phyloP scores from a whole-genome alignment of 306 rosid species.

The Medicago truncatula region MtrunA17r5.0-ANR NC_053046.1:3737001-3737500 shows the following conservation, averaged over 20 bases:
- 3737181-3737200: constrained; percentile 77
- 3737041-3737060: constrained; percentile 82
- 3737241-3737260: constrained; percentile 95
- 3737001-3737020: constrained; percentile 82
- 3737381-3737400: constrained; percentile 86
- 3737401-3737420: constrained; percentile 78
- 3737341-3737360: background rate
- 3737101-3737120: constrained; percentile 16
- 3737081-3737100: constrained; percentile 38
- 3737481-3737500: constrained; percentile 26
- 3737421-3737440: constrained; percentile 98
- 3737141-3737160: background rate
- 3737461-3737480: constrained; percentile 76
- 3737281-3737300: constrained; percentile 97
- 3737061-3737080: constrained; percentile 71
- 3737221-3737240: constrained; percentile 69
- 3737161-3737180: background rate
- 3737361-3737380: background rate
- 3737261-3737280: constrained; percentile 90
- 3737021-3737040: constrained; percentile 90
- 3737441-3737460: constrained; percentile 92
- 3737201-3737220: constrained; percentile 62
- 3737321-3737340: constrained; percentile 1
- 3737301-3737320: constrained; percentile 58
- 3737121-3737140: background rate